phyloP scores from a whole-genome alignment of 441 rosid genomes.

The Monsonia emarginata region DNA sequence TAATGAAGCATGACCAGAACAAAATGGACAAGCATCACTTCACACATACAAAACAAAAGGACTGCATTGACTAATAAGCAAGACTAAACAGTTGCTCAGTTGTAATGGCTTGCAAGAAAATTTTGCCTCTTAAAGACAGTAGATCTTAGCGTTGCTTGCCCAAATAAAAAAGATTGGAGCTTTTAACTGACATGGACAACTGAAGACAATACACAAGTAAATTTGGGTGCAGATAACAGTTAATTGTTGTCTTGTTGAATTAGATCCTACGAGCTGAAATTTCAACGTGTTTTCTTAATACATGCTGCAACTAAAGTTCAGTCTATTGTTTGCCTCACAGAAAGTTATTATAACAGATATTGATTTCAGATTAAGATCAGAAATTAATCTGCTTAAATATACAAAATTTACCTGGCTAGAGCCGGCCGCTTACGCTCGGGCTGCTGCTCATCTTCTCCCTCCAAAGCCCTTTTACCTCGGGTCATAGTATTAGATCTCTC shows the following conservation, averaged over 20 bases:
- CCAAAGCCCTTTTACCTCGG: constrained; percentile 76
- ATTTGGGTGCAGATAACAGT: not conserved
- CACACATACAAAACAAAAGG: not conserved
- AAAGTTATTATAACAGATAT: not conserved
- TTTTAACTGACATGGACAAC: not conserved
- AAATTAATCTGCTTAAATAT: not conserved
- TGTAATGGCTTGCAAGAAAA: not conserved
- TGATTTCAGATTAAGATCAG: not conserved
- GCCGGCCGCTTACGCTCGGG: constrained; percentile 90
- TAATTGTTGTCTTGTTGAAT: not conserved
- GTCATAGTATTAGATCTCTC: constrained; percentile 74
- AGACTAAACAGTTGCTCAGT: not conserved
- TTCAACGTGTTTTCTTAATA: not conserved
- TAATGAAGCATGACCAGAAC: not conserved
- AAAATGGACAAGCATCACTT: not conserved
- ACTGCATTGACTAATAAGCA: not conserved
- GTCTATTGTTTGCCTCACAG: not conserved
- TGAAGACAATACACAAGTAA: not conserved
- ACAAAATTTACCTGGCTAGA: constrained; percentile 53
- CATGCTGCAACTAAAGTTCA: not conserved
- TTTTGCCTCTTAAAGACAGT: not conserved
- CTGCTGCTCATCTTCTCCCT: constrained; percentile 62
- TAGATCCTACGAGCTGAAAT: not conserved
- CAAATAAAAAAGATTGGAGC: not conserved
- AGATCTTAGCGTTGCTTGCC: not conserved